A percentile compares a stretch with the other conserved stretches of the same genome.
Conservation (phyloP, 129 eudicot genomes). For the Oenanthe sinensis region DNA sequence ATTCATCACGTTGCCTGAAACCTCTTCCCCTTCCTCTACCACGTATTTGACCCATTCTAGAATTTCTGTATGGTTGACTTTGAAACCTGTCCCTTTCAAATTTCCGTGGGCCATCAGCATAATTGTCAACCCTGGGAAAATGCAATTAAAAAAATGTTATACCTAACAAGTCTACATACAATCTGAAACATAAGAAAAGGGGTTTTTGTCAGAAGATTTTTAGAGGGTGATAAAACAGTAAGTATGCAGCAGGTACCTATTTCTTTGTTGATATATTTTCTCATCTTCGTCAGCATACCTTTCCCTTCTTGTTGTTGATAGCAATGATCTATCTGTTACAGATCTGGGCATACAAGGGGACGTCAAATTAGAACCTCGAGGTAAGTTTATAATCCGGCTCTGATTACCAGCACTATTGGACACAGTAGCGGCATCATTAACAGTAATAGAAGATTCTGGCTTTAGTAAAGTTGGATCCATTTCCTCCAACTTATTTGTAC, state of each 20-base stretch:
- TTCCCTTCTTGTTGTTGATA: slow-evolving; percentile 28
- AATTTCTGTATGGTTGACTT: slow-evolving; percentile 27
- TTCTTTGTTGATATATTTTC: slow-evolving; percentile 20
- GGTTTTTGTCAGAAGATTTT: neutral
- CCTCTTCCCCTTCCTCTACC: slow-evolving; percentile 32
- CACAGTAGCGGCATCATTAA: slow-evolving; percentile 23
- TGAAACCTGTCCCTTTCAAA: slow-evolving; percentile 29
- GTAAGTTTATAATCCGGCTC: slow-evolving; percentile 39
- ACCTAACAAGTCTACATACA: slow-evolving; percentile 2
- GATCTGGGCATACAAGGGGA: slow-evolving; percentile 21
- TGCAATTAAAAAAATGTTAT: slow-evolving; percentile 3
- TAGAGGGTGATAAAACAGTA: neutral
- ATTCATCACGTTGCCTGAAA: slow-evolving; percentile 24
- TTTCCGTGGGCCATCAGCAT: slow-evolving; percentile 22
- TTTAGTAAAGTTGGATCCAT: slow-evolving; percentile 14
- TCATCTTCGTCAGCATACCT: slow-evolving; percentile 33
- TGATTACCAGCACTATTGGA: slow-evolving; percentile 21
- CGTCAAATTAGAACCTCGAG: slow-evolving; percentile 24
- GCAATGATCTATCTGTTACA: slow-evolving; percentile 16
- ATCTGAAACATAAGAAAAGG: neutral
- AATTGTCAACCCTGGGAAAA: slow-evolving; percentile 31
- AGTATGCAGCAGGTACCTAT: slow-evolving; percentile 24
- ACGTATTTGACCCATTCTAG: slow-evolving; percentile 23
- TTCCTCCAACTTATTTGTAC: neutral
- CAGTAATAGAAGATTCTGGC: slow-evolving; percentile 19